phyloP scores from a whole-genome alignment of 73 alveolate species.

The Paramecium sonneborni region DNA sequence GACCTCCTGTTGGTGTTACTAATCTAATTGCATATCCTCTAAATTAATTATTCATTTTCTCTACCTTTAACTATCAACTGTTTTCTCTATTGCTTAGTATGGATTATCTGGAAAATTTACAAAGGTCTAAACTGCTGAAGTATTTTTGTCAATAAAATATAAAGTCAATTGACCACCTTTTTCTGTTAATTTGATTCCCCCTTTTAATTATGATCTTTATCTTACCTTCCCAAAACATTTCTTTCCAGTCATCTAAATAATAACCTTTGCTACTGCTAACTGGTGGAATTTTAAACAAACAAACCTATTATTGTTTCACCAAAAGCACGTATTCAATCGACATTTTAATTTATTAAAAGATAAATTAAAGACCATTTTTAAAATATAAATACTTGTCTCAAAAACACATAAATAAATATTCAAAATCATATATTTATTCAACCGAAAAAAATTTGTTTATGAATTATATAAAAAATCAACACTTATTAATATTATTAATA shows the following conservation, averaged over 20 bases:
- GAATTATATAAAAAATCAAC: no score
- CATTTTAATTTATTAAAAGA: neutral
- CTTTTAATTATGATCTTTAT: neutral
- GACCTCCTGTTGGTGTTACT: neutral
- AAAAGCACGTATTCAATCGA: slow-evolving; percentile 30
- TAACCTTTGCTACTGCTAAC: slow-evolving; percentile 14
- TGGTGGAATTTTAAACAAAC: neutral
- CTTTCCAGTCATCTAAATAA: slow-evolving; percentile 41
- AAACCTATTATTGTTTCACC: slow-evolving; percentile 1
- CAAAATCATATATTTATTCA: no score
- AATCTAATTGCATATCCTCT: slow-evolving; percentile 56
- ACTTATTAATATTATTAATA: no score
- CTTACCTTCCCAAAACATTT: slow-evolving; percentile 57
- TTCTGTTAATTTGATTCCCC: slow-evolving; percentile 50
- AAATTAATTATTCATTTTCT: neutral
- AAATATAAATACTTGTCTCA: no score
- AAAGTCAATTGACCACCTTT: slow-evolving; percentile 26
- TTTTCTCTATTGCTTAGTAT: neutral
- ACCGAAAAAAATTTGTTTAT: no score
- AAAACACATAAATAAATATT: no score
- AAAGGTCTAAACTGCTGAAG: neutral
- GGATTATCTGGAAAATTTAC: slow-evolving; percentile 46
- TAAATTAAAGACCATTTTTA: neutral
- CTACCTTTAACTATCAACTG: slow-evolving; percentile 18
- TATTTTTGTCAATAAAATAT: slow-evolving; percentile 14